Evolutionary conservation across 495 filamentous ascomycete genomes (phyloP).

Genomic region (Xylaria castorea): DNA sequence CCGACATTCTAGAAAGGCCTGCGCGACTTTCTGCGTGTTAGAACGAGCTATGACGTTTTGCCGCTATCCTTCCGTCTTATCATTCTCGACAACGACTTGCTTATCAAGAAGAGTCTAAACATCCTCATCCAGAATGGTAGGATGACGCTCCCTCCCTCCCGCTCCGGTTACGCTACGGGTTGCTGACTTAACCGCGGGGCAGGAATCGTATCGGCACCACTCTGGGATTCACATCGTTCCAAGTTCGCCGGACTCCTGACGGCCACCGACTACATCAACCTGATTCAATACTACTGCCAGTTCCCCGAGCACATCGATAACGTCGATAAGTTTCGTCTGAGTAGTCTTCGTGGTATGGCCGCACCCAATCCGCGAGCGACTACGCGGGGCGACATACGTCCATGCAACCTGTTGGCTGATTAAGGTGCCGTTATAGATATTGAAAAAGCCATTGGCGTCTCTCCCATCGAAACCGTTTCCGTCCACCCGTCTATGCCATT

Average conservation of each 20-base stretch:
- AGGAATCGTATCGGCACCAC: conserved; percentile 97
- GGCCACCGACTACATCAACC: conserved; percentile 96
- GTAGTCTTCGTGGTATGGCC: conserved; percentile 82
- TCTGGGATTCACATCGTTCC: conserved; percentile 96
- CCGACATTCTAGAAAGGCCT: conserved; percentile 71
- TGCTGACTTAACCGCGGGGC: conserved; percentile 32
- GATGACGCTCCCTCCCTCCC: not conserved
- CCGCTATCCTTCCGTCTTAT: conserved; percentile 97
- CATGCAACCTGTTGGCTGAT: conserved; percentile 6
- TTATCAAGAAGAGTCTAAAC: conserved; percentile 96
- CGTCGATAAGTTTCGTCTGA: conserved; percentile 93
- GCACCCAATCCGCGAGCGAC: conserved; percentile 11
- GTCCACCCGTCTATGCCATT: conserved; percentile 88
- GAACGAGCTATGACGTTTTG: conserved; percentile 97
- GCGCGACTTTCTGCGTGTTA: conserved; percentile 94
- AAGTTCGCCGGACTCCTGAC: conserved; percentile 94
- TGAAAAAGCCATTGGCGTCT: conserved; percentile 88
- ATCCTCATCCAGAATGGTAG: conserved; percentile 97
- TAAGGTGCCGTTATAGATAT: conserved; percentile 67
- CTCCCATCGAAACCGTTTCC: conserved; percentile 92
- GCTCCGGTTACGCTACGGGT: not conserved
- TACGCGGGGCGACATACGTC: not conserved
- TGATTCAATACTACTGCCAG: conserved; percentile 99
- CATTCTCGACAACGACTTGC: conserved; percentile 90
- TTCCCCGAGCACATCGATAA: conserved; percentile 87